A percentile compares a stretch with the other conserved stretches of the same genome.
Evolutionary conservation across 352 stramenopile species (phyloP).

Genomic region (Pythium guiyangense): DNA sequence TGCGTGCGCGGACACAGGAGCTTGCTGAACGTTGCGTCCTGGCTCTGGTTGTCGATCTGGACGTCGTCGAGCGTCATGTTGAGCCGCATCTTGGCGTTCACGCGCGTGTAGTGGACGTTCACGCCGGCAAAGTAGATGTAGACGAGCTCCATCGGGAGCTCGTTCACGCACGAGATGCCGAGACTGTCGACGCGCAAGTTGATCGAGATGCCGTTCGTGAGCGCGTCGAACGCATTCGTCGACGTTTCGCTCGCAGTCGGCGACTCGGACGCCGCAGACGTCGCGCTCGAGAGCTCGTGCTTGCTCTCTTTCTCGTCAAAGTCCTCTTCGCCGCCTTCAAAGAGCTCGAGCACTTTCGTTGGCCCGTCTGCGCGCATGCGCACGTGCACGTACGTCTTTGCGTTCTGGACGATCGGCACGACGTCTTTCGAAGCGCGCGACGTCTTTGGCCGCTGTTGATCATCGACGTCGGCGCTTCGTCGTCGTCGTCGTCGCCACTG

Average conservation of each 20-base stretch:
- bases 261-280: slow-evolving; percentile 59
- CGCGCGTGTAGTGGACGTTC: slow-evolving; percentile 64
- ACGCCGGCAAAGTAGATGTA: slow-evolving; percentile 85
- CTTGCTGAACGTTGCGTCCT: slow-evolving; percentile 82
- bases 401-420: slow-evolving; percentile 52
- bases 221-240: slow-evolving; percentile 59
- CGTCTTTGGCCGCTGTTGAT: slow-evolving; percentile 22
- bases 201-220: slow-evolving; percentile 62
- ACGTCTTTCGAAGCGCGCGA: slow-evolving; percentile 29
- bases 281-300: slow-evolving; percentile 61
- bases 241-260: slow-evolving; percentile 73
- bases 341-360: slow-evolving; percentile 90
- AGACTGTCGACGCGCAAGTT: slow-evolving; percentile 74
- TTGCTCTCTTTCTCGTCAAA: slow-evolving; percentile 81
- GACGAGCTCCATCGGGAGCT: slow-evolving; percentile 80
- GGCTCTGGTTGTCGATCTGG: slow-evolving; percentile 85
- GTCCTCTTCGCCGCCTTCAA: slow-evolving; percentile 85
- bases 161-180: slow-evolving; percentile 85
- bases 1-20: slow-evolving; percentile 71
- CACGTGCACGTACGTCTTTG: slow-evolving; percentile 85
- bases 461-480: slow-evolving; percentile 25
- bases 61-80: slow-evolving; percentile 84
- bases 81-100: slow-evolving; percentile 82
- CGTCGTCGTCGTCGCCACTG: slow-evolving; percentile 11
- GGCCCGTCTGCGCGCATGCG: slow-evolving; percentile 83